phyloP scores from a whole-genome alignment of 345 rosid genomes.

The Turritis glabra region DNA sequence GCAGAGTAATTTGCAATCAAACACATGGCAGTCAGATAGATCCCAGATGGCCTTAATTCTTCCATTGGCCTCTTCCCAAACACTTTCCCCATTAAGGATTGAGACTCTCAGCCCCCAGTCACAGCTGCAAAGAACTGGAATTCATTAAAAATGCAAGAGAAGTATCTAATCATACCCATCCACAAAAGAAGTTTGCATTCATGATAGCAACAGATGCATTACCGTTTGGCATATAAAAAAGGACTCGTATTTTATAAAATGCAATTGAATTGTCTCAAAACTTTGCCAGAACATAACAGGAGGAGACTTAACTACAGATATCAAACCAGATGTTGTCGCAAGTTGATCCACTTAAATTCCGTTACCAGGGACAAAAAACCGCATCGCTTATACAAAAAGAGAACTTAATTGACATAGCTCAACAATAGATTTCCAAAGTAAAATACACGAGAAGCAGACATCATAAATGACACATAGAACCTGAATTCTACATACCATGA shows the following conservation, averaged over 20 bases:
- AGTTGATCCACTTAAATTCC: background rate
- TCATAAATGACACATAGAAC: no score
- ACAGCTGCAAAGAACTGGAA: slow-evolving; percentile 63
- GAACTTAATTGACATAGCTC: background rate
- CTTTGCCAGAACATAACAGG: background rate
- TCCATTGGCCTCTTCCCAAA: slow-evolving; percentile 38
- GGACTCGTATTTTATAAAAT: no score
- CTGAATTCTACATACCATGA: background rate
- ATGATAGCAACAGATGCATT: slow-evolving; percentile 9
- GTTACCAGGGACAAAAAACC: slow-evolving; percentile 10
- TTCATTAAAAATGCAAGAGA: slow-evolving; percentile 26
- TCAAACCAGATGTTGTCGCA: background rate
- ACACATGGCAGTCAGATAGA: slow-evolving; percentile 79
- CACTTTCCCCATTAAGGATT: slow-evolving; percentile 43
- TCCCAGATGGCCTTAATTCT: slow-evolving; percentile 51
- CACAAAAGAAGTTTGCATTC: background rate
- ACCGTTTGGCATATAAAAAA: background rate
- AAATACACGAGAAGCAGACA: background rate
- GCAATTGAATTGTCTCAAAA: no score
- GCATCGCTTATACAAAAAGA: background rate
- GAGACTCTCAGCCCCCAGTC: slow-evolving; percentile 75
- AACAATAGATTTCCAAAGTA: slow-evolving; percentile 8
- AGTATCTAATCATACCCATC: background rate
- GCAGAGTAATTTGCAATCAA: slow-evolving; percentile 64
- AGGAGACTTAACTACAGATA: background rate